phyloP scores from a whole-genome alignment of 2,329 filamentous ascomycete species.

The Pseudocercospora crystallina region DNA sequence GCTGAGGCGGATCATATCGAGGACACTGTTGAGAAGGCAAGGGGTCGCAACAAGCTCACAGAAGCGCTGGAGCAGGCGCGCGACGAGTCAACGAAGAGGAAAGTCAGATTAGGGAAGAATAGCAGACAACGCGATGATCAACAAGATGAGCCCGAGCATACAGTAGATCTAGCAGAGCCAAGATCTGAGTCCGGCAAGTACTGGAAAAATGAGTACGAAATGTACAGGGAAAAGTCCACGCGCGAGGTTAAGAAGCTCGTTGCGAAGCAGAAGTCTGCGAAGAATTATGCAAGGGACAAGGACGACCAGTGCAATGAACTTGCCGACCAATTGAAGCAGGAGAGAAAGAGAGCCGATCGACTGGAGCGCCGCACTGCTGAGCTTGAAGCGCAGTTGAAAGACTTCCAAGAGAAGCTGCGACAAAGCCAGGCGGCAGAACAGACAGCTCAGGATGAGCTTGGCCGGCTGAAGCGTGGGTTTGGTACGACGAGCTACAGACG shows the following conservation, averaged over 20 bases:
- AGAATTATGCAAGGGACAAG: slow-evolving; percentile 75
- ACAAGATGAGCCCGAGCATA: slow-evolving; percentile 62
- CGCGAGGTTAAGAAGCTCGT: slow-evolving; percentile 75
- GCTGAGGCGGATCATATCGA: slow-evolving; percentile 31
- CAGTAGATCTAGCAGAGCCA: slow-evolving; percentile 70
- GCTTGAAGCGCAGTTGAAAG: slow-evolving; percentile 58
- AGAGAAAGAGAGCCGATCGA: slow-evolving; percentile 62
- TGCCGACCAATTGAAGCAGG: slow-evolving; percentile 64
- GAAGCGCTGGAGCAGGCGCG: slow-evolving; percentile 47
- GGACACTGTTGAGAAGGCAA: slow-evolving; percentile 30
- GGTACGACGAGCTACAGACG: slow-evolving; percentile 12
- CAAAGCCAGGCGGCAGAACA: slow-evolving; percentile 8
- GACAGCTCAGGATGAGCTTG: slow-evolving; percentile 10
- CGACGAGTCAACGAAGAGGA: slow-evolving; percentile 38
- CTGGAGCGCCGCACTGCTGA: slow-evolving; percentile 65
- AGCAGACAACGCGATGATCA: slow-evolving; percentile 47
- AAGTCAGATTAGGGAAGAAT: slow-evolving; percentile 26
- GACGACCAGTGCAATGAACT: slow-evolving; percentile 69
- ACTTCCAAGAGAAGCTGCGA: slow-evolving; percentile 36
- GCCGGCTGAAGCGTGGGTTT: slow-evolving; percentile 14
- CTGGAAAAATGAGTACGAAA: slow-evolving; percentile 77
- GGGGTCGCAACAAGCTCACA: slow-evolving; percentile 44
- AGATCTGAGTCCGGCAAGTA: slow-evolving; percentile 73
- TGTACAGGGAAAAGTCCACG: slow-evolving; percentile 70
- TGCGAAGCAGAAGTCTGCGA: slow-evolving; percentile 76